Evolutionary conservation across 2,329 filamentous ascomycete genomes (phyloP).

Genomic region (Aspergillus fischeri): DNA sequence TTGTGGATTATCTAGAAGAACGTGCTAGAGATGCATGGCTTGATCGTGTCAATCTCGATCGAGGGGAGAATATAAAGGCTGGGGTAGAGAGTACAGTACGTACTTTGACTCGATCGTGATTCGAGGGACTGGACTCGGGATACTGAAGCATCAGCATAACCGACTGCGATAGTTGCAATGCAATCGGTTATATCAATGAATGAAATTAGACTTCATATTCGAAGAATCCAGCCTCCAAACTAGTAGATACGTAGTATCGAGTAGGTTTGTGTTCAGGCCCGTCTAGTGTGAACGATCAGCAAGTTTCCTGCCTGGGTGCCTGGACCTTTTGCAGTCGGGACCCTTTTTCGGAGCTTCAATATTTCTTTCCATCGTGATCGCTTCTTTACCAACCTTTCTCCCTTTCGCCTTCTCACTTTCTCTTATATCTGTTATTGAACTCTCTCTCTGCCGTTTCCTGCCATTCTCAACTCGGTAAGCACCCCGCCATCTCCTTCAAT

Average conservation of each 20-base stretch:
- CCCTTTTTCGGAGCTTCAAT: not conserved
- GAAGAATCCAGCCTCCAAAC: not conserved
- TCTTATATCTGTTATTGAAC: not conserved
- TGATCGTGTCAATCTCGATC: not conserved
- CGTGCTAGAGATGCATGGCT: not conserved
- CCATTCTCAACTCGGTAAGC: not conserved
- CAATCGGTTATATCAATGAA: not conserved
- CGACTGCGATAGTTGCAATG: not conserved
- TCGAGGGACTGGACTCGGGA: not conserved
- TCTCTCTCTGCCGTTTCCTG: not conserved
- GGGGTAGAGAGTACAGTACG: not conserved
- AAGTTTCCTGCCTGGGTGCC: not conserved
- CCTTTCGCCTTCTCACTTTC: not conserved
- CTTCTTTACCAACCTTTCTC: not conserved
- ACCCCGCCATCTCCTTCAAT: not conserved
- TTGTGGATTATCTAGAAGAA: not conserved
- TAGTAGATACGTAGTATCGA: too few relatives aligned
- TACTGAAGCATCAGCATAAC: not conserved
- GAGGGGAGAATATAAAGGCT: not conserved
- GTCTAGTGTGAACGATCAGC: not conserved
- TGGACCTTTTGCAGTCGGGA: not conserved
- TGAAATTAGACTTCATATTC: not conserved
- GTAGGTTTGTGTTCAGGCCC: not conserved
- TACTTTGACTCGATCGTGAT: not conserved
- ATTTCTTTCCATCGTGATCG: not conserved